A percentile compares a stretch with the other conserved stretches of the same genome.
Evolutionary conservation across 108 stramenopile genomes (phyloP).

Genomic region (Skeletonema potamos): DNA sequence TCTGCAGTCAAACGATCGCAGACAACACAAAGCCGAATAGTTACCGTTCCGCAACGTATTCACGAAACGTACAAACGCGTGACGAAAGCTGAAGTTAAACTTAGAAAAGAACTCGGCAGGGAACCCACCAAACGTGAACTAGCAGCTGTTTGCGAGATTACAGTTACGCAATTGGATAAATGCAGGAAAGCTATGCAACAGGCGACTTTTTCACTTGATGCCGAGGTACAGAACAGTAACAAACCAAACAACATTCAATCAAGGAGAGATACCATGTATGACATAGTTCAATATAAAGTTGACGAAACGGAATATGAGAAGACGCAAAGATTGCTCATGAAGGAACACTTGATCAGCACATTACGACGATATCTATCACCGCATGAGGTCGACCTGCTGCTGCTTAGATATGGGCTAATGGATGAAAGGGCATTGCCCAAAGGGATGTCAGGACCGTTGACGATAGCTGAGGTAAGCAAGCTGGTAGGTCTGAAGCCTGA

Average conservation of each 20-base stretch:
- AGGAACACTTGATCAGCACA: conserved; percentile 68
- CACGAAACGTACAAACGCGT: conserved; percentile 80
- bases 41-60: conserved; percentile 76
- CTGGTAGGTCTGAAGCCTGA: conserved; percentile 77
- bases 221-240: conserved; percentile 47
- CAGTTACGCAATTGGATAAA: conserved; percentile 64
- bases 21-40: conserved; percentile 67
- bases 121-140: conserved; percentile 63
- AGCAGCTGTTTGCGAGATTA: conserved; percentile 56
- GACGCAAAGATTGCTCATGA: conserved; percentile 52
- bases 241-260: conserved; percentile 43
- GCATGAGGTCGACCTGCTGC: conserved; percentile 61
- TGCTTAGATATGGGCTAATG: conserved; percentile 72
- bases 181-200: conserved; percentile 75
- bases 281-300: conserved; percentile 49
- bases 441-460: conserved; percentile 66
- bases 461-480: conserved; percentile 76
- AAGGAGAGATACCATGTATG: conserved; percentile 58
- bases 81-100: conserved; percentile 29
- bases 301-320: conserved; percentile 56
- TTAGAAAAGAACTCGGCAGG: conserved; percentile 54
- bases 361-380: conserved; percentile 54
- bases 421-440: conserved; percentile 49
- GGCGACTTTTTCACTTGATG: conserved; percentile 68
- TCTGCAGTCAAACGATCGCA: conserved; percentile 87